Evolutionary conservation across 306 rosid genomes (phyloP).

Genomic region (Elaeagnus macrophylla): DNA sequence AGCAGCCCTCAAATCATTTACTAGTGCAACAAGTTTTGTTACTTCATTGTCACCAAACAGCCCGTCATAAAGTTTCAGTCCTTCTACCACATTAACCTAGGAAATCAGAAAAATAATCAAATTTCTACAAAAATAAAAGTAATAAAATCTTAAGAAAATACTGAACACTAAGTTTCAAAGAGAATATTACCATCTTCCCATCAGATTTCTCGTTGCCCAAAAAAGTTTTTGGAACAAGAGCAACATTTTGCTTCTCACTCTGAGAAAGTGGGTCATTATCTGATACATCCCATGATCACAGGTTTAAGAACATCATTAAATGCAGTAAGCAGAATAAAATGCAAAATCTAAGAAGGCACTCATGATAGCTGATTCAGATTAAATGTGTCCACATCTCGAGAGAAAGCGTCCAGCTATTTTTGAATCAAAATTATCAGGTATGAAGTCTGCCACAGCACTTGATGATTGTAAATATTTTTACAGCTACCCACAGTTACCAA

Average conservation of each 20-base stretch:
- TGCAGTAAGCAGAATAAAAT: not conserved
- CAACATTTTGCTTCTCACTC: conserved; percentile 34
- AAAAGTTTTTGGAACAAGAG: conserved; percentile 48
- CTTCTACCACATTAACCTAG: conserved; percentile 77
- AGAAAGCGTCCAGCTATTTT: not conserved
- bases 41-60: conserved; percentile 47
- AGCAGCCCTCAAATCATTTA: conserved; percentile 53
- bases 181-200: conserved; percentile 57
- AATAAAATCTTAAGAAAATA: conserved; percentile 7
- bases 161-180: conserved; percentile 5
- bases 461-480: not conserved
- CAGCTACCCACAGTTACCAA: not conserved
- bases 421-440: conserved; percentile 1
- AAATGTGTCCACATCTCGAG: not conserved
- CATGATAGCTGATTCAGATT: not conserved
- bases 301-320: conserved; percentile 7
- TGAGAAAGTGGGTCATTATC: conserved; percentile 44
- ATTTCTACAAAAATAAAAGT: not conserved
- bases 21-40: conserved; percentile 54
- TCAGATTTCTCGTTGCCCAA: conserved; percentile 48
- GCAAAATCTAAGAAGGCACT: conserved; percentile 3
- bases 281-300: conserved; percentile 19
- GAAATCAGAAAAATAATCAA: conserved; percentile 4
- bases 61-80: conserved; percentile 62
- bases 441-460: not conserved